These are phyloP conservation scores for Curvularia sp. DNA, from an alignment of 2,329 filamentous ascomycete genomes.

Conservation along the genomic window DNA sequence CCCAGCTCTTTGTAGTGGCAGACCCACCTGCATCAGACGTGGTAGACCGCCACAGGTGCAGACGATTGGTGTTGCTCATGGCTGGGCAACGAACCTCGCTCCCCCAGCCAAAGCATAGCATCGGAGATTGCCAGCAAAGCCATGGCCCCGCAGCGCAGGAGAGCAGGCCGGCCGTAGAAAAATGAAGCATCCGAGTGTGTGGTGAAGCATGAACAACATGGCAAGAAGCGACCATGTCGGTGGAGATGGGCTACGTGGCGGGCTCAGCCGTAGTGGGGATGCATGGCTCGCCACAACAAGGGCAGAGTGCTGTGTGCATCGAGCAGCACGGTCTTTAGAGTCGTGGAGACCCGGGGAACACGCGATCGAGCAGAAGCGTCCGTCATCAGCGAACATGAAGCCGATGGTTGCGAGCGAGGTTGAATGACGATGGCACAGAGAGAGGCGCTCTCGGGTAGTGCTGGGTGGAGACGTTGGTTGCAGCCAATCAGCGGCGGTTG, in stretches of 20 bases:
- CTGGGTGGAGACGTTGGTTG: conserved; percentile 1
- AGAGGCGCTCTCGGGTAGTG: not conserved
- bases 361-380: conserved; percentile 8
- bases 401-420: conserved; percentile 1
- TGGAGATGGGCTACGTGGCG: conserved; percentile 20
- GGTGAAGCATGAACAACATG: conserved; percentile 6
- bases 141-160: conserved; percentile 10
- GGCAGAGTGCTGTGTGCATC: conserved; percentile 9
- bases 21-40: conserved; percentile 18
- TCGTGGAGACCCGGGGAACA: conserved; percentile 10
- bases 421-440: conserved; percentile 5
- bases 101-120: conserved; percentile 9
- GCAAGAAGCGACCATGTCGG: conserved; percentile 13
- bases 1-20: conserved; percentile 17
- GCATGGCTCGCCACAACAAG: conserved; percentile 13
- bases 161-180: conserved; percentile 1
- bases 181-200: conserved; percentile 14
- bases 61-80: conserved; percentile 10
- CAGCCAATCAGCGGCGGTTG: conserved; percentile 19
- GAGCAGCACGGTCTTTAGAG: conserved; percentile 7
- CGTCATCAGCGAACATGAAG: conserved; percentile 2
- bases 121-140: conserved; percentile 16
- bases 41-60: conserved; percentile 17
- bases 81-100: conserved; percentile 9
- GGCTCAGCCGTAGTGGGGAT: conserved; percentile 13